Conservation (phyloP, 2,329 filamentous ascomycete species). For the Ophiostoma novo-ulmi region DNA sequence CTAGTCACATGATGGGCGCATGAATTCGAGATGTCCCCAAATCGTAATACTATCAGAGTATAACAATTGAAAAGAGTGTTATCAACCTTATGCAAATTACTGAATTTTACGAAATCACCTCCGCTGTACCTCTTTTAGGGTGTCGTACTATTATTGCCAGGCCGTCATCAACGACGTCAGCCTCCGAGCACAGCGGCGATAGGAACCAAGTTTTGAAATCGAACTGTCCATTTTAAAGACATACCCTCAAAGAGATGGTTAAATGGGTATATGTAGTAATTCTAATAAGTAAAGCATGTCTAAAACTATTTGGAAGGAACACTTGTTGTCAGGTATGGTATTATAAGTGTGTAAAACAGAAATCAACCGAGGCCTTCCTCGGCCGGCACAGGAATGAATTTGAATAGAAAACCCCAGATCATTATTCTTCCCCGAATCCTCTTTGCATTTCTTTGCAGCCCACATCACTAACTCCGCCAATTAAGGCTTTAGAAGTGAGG, state of each 20-base stretch:
- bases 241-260: neutral
- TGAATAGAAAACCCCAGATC: neutral
- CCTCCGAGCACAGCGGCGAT: neutral
- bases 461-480: neutral
- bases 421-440: neutral
- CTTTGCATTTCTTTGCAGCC: neutral
- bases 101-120: no score
- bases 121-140: no score
- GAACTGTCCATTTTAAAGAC: neutral
- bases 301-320: neutral
- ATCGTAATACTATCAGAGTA: neutral
- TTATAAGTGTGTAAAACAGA: neutral
- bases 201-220: neutral
- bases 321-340: conserved; percentile 4
- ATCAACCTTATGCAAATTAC: neutral
- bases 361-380: neutral
- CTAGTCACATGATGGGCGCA: neutral
- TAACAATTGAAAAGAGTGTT: neutral
- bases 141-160: no score
- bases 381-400: neutral
- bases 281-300: neutral
- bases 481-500: conserved; percentile 45
- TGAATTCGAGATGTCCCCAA: neutral
- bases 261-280: neutral
- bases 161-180: neutral